Evolutionary conservation across 805 yeast species (phyloP).

Genomic region (Lipomyces sp.): DNA sequence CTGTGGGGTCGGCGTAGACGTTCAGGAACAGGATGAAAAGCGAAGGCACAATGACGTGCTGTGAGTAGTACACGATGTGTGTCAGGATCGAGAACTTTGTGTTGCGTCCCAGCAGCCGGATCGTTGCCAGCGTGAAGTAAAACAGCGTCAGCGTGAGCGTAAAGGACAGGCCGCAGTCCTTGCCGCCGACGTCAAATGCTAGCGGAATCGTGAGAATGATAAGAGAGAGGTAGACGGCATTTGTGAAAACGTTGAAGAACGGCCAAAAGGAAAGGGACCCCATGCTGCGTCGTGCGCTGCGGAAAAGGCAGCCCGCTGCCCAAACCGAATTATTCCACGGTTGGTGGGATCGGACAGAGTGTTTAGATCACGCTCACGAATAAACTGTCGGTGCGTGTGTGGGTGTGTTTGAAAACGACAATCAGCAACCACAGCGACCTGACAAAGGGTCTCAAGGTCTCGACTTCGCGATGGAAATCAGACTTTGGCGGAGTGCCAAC

Average conservation of each 20-base stretch:
- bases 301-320: no score
- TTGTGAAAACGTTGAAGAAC: slow-evolving; percentile 25
- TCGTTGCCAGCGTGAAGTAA: slow-evolving; percentile 69
- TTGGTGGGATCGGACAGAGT: no score
- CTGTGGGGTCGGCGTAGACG: slow-evolving; percentile 33
- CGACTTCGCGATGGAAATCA: no score
- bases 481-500: no score
- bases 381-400: no score
- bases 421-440: no score
- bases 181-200: slow-evolving; percentile 91
- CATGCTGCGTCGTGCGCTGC: slow-evolving; percentile 4
- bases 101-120: slow-evolving; percentile 51
- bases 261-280: slow-evolving; percentile 19
- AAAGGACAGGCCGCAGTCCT: slow-evolving; percentile 82
- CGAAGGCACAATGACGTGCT: slow-evolving; percentile 80
- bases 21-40: slow-evolving; percentile 56
- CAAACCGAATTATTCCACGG: no score
- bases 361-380: no score
- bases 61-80: slow-evolving; percentile 60
- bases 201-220: slow-evolving; percentile 82
- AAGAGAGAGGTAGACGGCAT: slow-evolving; percentile 55
- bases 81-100: slow-evolving; percentile 41
- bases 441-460: no score
- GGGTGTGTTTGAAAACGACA: no score
- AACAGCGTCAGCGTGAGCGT: slow-evolving; percentile 67